Percentiles rank a stretch among this genome's conserved stretches.
Evolutionary conservation across 495 filamentous ascomycete genomes (phyloP).

Genomic region (Bombardia bombarda): DNA sequence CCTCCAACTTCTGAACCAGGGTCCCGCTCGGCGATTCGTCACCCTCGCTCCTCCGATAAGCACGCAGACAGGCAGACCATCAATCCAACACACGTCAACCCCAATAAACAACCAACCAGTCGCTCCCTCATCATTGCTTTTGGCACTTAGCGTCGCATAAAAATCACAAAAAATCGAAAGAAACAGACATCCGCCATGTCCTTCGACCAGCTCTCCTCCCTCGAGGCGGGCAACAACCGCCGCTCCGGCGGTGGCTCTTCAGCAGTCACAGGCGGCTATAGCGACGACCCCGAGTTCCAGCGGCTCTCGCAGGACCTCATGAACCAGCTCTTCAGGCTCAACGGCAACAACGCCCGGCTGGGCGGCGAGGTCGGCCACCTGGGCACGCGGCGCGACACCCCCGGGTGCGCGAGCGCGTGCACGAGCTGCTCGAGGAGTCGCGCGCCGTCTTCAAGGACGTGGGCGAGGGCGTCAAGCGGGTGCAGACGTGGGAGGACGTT

Average conservation of each 20-base stretch:
- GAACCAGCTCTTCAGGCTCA: conserved; percentile 78
- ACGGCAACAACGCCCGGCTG: conserved; percentile 74
- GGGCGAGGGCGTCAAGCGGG: conserved; percentile 86
- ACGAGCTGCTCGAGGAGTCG: conserved; percentile 76
- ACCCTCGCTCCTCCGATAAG: too few species aligned
- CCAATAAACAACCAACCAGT: too few species aligned
- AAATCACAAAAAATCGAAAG: too few species aligned
- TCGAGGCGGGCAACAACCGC: conserved; percentile 57
- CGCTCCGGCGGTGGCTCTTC: conserved; percentile 22
- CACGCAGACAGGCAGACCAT: too few species aligned
- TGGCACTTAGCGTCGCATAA: too few species aligned
- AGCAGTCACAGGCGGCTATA: too few species aligned
- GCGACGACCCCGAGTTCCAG: conserved; percentile 91
- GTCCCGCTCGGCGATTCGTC: too few species aligned
- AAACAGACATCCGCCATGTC: conserved; percentile 52
- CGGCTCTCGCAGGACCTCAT: conserved; percentile 71
- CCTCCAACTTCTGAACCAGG: too few species aligned
- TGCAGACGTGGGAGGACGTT: conserved; percentile 84
- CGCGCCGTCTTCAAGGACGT: conserved; percentile 83
- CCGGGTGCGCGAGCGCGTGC: conserved; percentile 86
- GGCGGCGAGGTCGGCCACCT: conserved; percentile 73
- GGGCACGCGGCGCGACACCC: conserved; percentile 85
- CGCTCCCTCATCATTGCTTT: too few species aligned
- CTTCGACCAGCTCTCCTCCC: conserved; percentile 73
- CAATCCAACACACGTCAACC: too few species aligned